A percentile compares a stretch with the other conserved stretches of the same genome.
These are phyloP conservation scores for Coprinellus micaceus DNA, from an alignment of 768 basidiomycete species.

Conservation along the genomic window DNA sequence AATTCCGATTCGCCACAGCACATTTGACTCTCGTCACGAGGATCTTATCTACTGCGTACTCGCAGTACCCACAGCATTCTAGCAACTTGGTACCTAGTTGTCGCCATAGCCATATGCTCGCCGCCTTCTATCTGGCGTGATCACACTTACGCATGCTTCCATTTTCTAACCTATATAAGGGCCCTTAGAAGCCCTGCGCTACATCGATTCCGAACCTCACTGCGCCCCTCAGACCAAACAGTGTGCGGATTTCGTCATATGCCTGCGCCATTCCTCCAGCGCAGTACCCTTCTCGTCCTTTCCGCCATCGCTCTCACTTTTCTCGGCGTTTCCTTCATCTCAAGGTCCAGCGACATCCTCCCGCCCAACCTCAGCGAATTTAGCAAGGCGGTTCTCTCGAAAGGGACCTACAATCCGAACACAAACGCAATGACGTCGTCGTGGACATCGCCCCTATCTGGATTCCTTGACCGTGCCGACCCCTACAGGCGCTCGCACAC, in stretches of 20 bases:
- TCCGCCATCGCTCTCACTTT: neutral
- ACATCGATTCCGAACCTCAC: neutral
- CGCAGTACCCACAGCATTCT: no score
- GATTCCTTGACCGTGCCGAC: constrained; percentile 4
- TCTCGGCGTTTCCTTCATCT: neutral
- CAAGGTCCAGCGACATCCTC: neutral
- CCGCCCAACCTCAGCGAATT: neutral
- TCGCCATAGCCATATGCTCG: neutral
- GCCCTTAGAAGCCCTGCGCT: neutral
- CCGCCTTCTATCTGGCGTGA: neutral
- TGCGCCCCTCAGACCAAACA: neutral
- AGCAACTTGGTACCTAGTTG: no score
- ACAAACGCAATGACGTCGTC: neutral
- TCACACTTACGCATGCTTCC: neutral
- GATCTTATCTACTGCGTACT: no score
- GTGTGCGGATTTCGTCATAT: neutral
- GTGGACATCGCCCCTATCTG: constrained; percentile 2
- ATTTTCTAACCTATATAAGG: neutral
- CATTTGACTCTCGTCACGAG: no score
- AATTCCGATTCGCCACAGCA: no score
- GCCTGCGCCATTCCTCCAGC: neutral
- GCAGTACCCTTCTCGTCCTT: neutral
- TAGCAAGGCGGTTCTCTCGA: neutral
- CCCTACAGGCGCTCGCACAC: constrained; percentile 18
- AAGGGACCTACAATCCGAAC: neutral